These are phyloP conservation scores for Xylaria cubensis DNA, from an alignment of 495 filamentous ascomycete species.

Conservation along the genomic window DNA sequence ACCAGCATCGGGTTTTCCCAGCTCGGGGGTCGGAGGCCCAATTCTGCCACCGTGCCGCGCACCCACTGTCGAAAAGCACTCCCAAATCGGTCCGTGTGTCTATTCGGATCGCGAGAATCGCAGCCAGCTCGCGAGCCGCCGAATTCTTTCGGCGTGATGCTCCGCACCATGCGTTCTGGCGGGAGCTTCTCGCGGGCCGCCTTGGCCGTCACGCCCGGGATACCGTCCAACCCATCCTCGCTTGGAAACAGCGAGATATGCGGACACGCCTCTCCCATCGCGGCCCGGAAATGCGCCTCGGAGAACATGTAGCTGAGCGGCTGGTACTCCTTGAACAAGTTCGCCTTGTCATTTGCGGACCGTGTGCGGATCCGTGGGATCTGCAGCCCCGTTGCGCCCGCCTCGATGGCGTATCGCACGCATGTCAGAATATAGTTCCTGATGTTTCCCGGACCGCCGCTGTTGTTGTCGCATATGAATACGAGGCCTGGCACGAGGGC, in stretches of 20 bases:
- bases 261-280: slow-evolving; percentile 47
- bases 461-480: slow-evolving; percentile 59
- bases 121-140: slow-evolving; percentile 47
- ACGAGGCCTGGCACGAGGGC: slow-evolving; percentile 47
- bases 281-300: slow-evolving; percentile 46
- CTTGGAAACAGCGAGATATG: slow-evolving; percentile 44
- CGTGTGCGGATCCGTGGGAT: slow-evolving; percentile 52
- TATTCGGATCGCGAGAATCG: slow-evolving; percentile 52
- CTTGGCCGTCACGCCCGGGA: slow-evolving; percentile 44
- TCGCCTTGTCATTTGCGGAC: slow-evolving; percentile 38
- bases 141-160: slow-evolving; percentile 50
- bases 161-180: slow-evolving; percentile 39
- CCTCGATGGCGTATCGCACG: slow-evolving; percentile 56
- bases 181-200: slow-evolving; percentile 15
- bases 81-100: slow-evolving; percentile 52
- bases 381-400: slow-evolving; percentile 53
- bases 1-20: slow-evolving; percentile 42
- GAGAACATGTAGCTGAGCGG: slow-evolving; percentile 56
- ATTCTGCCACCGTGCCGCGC: slow-evolving; percentile 31
- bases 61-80: slow-evolving; percentile 41
- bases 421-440: slow-evolving; percentile 60
- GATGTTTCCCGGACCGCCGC: slow-evolving; percentile 60
- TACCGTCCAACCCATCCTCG: slow-evolving; percentile 32
- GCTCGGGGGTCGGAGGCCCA: slow-evolving; percentile 34
- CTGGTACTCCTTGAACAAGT: slow-evolving; percentile 40